Evolutionary conservation across 2,329 filamentous ascomycete species (phyloP).

Genomic region (Coniochaeta sp.): DNA sequence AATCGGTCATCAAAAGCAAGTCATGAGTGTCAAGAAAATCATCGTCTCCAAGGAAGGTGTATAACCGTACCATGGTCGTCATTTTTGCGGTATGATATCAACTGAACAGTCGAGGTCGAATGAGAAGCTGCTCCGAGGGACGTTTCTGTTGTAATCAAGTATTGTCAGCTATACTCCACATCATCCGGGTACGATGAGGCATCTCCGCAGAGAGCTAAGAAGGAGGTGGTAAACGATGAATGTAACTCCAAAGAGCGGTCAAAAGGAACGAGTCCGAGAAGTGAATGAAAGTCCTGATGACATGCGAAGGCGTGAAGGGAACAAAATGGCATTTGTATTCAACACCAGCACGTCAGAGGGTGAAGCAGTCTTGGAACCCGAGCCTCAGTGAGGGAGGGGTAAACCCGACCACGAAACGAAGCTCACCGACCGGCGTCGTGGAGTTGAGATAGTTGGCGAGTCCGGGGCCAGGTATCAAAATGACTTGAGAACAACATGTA

Average conservation of each 20-base stretch:
- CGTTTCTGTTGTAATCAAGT: not conserved
- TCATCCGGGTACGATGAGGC: not conserved
- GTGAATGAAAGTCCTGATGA: not conserved
- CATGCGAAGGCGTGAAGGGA: too few relatives aligned
- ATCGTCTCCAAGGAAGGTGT: not conserved
- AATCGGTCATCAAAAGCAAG: not conserved
- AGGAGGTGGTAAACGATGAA: not conserved
- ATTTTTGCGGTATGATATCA: slow-evolving; percentile 24
- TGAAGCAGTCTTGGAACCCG: too few relatives aligned
- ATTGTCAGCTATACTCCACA: not conserved
- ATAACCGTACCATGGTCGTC: slow-evolving; percentile 46
- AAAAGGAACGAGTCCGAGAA: not conserved
- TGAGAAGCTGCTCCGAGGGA: not conserved
- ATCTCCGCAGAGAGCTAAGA: not conserved
- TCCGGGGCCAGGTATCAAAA: too few relatives aligned
- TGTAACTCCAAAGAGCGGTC: not conserved
- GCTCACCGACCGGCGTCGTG: not conserved
- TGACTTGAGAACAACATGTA: not conserved
- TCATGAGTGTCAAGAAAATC: not conserved
- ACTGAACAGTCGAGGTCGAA: not conserved
- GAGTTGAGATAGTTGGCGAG: too few relatives aligned
- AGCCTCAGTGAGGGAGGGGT: too few relatives aligned
- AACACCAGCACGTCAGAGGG: too few relatives aligned
- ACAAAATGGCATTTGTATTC: too few relatives aligned
- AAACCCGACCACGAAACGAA: not conserved